These are phyloP conservation scores for Fusarium nematophilum DNA, from an alignment of 2,329 filamentous ascomycete genomes.

Conservation along the genomic window DNA sequence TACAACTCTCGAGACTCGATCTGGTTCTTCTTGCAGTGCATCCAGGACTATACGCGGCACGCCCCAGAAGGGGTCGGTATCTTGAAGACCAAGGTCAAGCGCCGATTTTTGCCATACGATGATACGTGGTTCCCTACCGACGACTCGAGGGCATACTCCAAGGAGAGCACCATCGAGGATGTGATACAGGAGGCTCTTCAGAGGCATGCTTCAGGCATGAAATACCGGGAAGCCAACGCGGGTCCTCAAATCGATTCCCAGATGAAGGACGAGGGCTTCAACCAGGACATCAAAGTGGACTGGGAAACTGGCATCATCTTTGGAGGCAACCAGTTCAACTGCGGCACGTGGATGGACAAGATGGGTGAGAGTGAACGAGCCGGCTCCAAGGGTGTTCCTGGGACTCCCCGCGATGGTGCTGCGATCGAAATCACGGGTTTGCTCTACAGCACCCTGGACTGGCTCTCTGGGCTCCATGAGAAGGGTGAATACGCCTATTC, in stretches of 20 bases:
- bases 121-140: constrained; percentile 91
- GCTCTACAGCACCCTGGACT: constrained; percentile 87
- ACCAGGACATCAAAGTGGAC: constrained; percentile 90
- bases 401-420: constrained; percentile 95
- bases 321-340: constrained; percentile 93
- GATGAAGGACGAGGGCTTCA: constrained; percentile 93
- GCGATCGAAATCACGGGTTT: constrained; percentile 96
- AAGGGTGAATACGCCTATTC: constrained; percentile 78
- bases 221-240: constrained; percentile 94
- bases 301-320: constrained; percentile 92
- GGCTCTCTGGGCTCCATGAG: constrained; percentile 77
- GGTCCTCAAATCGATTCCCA: constrained; percentile 89
- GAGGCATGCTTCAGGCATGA: constrained; percentile 88
- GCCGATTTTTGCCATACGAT: constrained; percentile 93
- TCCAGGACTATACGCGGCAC: constrained; percentile 90
- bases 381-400: constrained; percentile 90
- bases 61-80: constrained; percentile 81
- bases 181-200: constrained; percentile 94
- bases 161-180: constrained; percentile 84
- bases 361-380: constrained; percentile 98
- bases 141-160: constrained; percentile 87
- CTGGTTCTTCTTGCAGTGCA: constrained; percentile 97
- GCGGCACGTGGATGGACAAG: constrained; percentile 99
- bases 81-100: constrained; percentile 79
- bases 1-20: constrained; percentile 97